Evolutionary conservation across 2,329 filamentous ascomycete species (phyloP), one percentile per base, ranked within the genome.

Genomic region (Penicillium sp.): DNA sequence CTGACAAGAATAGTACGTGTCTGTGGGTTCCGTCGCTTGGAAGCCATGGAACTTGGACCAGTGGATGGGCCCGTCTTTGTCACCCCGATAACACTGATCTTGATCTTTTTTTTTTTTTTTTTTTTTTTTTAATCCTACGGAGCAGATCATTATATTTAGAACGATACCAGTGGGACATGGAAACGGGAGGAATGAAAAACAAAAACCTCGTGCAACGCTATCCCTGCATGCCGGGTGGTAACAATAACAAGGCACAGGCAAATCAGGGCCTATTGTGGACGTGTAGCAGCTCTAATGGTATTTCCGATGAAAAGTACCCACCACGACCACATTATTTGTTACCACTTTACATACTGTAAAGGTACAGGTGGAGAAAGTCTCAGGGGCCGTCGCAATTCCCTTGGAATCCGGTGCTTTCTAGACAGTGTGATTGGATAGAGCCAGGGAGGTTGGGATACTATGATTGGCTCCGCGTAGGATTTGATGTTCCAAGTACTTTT

Each of bases 181-280:
- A 58, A 62, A 66, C 61, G 59, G 43, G 27, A 62, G 58, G 64
- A 68, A 67, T 68, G 61, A 59, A 61, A 62, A 59, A 58, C 57
- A 60, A 51, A 45, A 61, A 53, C 50, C 19, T 19, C 49, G 58
- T 54, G 59, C 57, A 64, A 63, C 54, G 47, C 39, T 60, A 68
- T 68, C 68, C 69, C 69, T 71, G 63, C 69, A 71, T 71, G 64
- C 69, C 69, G 60, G 42, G 29, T 51, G 45, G 57, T 60, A 55
- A 52, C 55, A 57, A 67, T 60, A 61, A 63, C 63, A 65, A 58
- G 57, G 60, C 58, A 64, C 55, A 13, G 35, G 46, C 61, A 60
- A 66, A 64, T 57, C 55, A 57, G 13, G 14, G 29, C 52, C 19
- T 4, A 8, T 33, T 31, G 14, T n/a, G 43, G 52, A 13, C 11